Percentiles rank a stretch among this genome's conserved stretches.
These are phyloP conservation scores for Aspergillus costaricaensis DNA, from an alignment of 2,329 filamentous ascomycete genomes.

Conservation along the genomic window DNA sequence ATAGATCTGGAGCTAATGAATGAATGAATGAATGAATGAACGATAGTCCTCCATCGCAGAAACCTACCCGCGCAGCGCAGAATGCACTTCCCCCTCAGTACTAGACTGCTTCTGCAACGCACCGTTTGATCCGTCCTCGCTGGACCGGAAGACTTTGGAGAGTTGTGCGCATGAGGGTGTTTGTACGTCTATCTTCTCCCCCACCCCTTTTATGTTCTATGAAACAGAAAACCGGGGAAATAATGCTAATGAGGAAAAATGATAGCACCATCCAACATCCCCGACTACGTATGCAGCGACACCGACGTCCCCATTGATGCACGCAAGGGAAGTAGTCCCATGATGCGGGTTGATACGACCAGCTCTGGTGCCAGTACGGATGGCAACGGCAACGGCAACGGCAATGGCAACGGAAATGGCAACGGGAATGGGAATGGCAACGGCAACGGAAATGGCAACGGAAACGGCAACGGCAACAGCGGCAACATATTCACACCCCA, in stretches of 20 bases:
- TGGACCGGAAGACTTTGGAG: background rate
- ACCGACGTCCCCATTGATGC: conserved; percentile 9
- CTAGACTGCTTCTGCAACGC: conserved; percentile 20
- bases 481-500: background rate
- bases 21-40: too few species aligned
- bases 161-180: conserved; percentile 11
- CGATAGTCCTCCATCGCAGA: conserved; percentile 12
- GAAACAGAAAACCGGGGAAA: too few species aligned
- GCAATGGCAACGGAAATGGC: background rate
- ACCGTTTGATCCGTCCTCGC: background rate
- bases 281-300: conserved; percentile 16
- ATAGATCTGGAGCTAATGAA: too few species aligned
- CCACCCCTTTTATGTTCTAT: too few species aligned
- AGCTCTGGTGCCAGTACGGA: background rate
- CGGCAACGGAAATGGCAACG: background rate
- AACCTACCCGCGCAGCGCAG: background rate
- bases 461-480: background rate
- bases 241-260: background rate
- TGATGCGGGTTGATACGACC: conserved; percentile 4
- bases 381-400: background rate
- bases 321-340: conserved; percentile 11
- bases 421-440: background rate
- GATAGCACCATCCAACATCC: conserved; percentile 9
- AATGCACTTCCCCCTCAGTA: conserved; percentile 13
- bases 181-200: conserved; percentile 5